Evolutionary conservation across 805 yeast species (phyloP).

Genomic region (Maudiozyma bulderi): DNA sequence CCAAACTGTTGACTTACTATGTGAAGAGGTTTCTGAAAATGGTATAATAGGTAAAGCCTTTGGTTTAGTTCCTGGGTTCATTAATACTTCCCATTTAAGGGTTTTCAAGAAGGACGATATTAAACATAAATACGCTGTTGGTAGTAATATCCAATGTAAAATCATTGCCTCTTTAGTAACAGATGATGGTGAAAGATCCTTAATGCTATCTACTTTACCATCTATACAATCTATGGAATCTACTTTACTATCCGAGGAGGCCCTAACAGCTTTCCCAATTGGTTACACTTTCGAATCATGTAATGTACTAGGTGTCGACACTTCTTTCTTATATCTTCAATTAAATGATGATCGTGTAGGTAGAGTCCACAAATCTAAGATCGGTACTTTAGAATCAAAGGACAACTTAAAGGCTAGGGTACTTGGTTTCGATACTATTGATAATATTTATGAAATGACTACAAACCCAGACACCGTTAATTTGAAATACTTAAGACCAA

Average conservation of each 20-base stretch:
- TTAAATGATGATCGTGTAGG: slow-evolving; percentile 53
- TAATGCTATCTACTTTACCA: slow-evolving; percentile 51
- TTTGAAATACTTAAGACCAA: slow-evolving; percentile 54
- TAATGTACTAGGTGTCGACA: slow-evolving; percentile 50
- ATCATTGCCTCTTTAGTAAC: slow-evolving; percentile 51
- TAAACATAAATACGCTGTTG: slow-evolving; percentile 56
- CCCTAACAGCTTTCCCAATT: slow-evolving; percentile 59
- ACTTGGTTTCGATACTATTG: slow-evolving; percentile 56
- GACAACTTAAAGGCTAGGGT: slow-evolving; percentile 79
- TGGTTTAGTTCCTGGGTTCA: slow-evolving; percentile 66
- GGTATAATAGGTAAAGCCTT: slow-evolving; percentile 69
- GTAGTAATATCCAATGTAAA: slow-evolving; percentile 60
- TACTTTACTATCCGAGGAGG: slow-evolving; percentile 19
- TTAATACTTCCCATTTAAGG: slow-evolving; percentile 58
- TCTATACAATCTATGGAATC: slow-evolving; percentile 33
- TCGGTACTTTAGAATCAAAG: slow-evolving; percentile 39
- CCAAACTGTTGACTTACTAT: slow-evolving; percentile 60
- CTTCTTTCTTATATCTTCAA: slow-evolving; percentile 45
- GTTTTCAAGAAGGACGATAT: slow-evolving; percentile 37
- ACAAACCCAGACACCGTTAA: slow-evolving; percentile 56
- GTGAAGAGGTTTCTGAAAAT: slow-evolving; percentile 44
- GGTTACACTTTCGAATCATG: slow-evolving; percentile 56
- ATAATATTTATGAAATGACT: slow-evolving; percentile 57
- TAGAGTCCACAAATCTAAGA: slow-evolving; percentile 68
- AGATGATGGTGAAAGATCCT: slow-evolving; percentile 43